Percentiles rank a stretch among this genome's conserved stretches.
phyloP scores from a whole-genome alignment of 192 early-diverging fungal genomes.

The Allomyces javanicus region DNA sequence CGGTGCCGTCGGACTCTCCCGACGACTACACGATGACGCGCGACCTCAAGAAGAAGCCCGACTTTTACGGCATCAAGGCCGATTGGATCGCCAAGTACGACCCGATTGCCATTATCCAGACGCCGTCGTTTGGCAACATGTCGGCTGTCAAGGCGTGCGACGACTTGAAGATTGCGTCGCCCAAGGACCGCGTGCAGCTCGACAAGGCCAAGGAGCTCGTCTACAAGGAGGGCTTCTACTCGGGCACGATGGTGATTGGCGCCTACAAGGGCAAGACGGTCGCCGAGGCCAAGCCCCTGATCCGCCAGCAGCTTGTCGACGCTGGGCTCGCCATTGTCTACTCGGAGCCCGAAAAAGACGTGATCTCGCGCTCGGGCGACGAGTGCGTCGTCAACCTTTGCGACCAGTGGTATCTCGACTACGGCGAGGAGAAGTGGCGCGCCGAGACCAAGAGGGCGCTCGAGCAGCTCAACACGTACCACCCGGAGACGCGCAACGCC shows the following conservation, averaged over 20 bases:
- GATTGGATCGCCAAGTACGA: conserved; percentile 74
- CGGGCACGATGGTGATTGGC: conserved; percentile 68
- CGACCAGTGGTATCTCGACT: conserved; percentile 98
- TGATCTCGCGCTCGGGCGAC: conserved; percentile 85
- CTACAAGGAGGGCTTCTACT: conserved; percentile 98
- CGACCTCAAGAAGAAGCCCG: conserved; percentile 86
- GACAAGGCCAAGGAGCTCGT: conserved; percentile 80
- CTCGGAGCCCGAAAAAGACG: conserved; percentile 82
- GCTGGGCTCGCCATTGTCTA: conserved; percentile 59
- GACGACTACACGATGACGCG: conserved; percentile 82
- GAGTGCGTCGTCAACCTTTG: conserved; percentile 91
- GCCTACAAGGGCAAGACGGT: conserved; percentile 65
- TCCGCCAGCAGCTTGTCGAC: conserved; percentile 55
- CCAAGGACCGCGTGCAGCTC: conserved; percentile 85
- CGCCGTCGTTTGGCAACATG: conserved; percentile 66
- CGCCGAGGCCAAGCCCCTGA: conserved; percentile 72
- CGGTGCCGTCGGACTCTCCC: conserved; percentile 96
- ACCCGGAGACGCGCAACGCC: conserved; percentile 60
- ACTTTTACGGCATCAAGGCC: conserved; percentile 70
- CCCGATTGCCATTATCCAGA: conserved; percentile 69
- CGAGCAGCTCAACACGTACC: conserved; percentile 56
- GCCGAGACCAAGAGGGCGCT: conserved; percentile 54
- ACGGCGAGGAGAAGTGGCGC: conserved; percentile 78
- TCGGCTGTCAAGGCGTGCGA: conserved; percentile 67
- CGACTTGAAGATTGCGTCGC: conserved; percentile 84